Percentiles rank a stretch among this genome's conserved stretches.
These are phyloP conservation scores for Yamadazyma aaseri DNA, from an alignment of 1,139 yeast species.

Conservation along the genomic window DNA sequence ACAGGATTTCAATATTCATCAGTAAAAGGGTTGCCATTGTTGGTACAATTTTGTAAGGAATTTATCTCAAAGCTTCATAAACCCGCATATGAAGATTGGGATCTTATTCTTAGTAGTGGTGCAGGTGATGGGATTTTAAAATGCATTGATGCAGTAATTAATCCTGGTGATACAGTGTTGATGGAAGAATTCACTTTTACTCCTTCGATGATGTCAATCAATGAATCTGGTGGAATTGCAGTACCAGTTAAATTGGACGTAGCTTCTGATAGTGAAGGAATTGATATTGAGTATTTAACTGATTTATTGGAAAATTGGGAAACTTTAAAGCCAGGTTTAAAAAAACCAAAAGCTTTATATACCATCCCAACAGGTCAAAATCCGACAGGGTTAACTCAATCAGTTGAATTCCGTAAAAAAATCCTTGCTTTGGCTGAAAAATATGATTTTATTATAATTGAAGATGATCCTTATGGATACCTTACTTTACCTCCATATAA, in stretches of 20 bases:
- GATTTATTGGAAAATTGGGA: constrained; percentile 41
- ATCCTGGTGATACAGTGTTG: constrained; percentile 54
- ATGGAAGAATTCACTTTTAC: constrained; percentile 66
- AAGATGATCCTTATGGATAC: constrained; percentile 48
- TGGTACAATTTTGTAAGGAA: constrained; percentile 41
- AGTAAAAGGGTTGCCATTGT: constrained; percentile 41
- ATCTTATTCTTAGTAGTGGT: constrained; percentile 55
- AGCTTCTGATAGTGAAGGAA: constrained; percentile 35
- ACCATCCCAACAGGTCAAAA: constrained; percentile 47
- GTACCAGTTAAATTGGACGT: constrained; percentile 52
- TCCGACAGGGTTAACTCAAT: constrained; percentile 43
- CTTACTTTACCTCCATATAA: constrained; percentile 35
- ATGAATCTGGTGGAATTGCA: constrained; percentile 45
- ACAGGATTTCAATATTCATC: constrained; percentile 52
- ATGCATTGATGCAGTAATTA: constrained; percentile 54
- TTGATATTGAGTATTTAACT: constrained; percentile 40
- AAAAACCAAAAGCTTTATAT: constrained; percentile 41
- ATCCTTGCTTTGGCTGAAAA: constrained; percentile 40
- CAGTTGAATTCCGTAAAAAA: constrained; percentile 33
- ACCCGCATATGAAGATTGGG: constrained; percentile 59
- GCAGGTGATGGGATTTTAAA: constrained; percentile 68
- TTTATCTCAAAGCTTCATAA: constrained; percentile 42
- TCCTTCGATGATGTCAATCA: constrained; percentile 48
- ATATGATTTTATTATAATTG: constrained; percentile 41
- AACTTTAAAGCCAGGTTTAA: constrained; percentile 27